Evolutionary conservation across 371 early-diverging fungal genomes (phyloP), one percentile per base, ranked within the genome.

Genomic region (Mucor sp.): DNA sequence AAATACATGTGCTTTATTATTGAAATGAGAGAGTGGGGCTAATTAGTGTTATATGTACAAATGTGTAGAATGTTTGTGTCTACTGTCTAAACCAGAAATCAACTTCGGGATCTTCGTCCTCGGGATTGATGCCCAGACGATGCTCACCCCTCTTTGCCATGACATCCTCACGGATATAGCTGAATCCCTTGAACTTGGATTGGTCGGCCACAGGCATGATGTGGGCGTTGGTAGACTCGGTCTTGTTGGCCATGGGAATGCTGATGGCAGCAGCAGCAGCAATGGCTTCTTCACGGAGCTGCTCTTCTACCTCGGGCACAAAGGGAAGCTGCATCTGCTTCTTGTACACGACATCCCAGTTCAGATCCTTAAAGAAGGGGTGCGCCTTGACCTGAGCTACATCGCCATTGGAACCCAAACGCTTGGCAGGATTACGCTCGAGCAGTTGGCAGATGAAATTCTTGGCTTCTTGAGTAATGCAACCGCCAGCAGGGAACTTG

Each of bases 371-470:
- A 80, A 99, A 98, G 74, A 94, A 97, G 32, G 89, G 79, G 72
- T 98, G 97, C n/a, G 82, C 81, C 77, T 95, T 97, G 60, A 99
- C 90, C 69, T 98, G 97, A 11, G 93, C 87, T 0, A 96, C 96
- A 12, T 96, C 97, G 0, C 90, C 87, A 9, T 84, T 82, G 19
- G 88, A 84, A 6, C 97, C 97, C 39, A 97, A 77, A 8, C 97
- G 83, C 59, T 86, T 83, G 6, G 43, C 58, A 3, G 93, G 89
- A 61, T 94, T 11, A 66, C 80, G 71, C 77, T 88, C 90, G 71
- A 98, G 86, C 95, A 99, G 95, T 78, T 98, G 97, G 73, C 91
- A 98, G 4, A 99, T 84, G 43, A 98, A 75, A 70, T 94, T 94
- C 70, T 91, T 89, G 19, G 95, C 94, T 43, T 89, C 91, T 30